These are phyloP conservation scores for Andrographis paniculata DNA, from an alignment of 305 asterid species.

Conservation along the genomic window DNA sequence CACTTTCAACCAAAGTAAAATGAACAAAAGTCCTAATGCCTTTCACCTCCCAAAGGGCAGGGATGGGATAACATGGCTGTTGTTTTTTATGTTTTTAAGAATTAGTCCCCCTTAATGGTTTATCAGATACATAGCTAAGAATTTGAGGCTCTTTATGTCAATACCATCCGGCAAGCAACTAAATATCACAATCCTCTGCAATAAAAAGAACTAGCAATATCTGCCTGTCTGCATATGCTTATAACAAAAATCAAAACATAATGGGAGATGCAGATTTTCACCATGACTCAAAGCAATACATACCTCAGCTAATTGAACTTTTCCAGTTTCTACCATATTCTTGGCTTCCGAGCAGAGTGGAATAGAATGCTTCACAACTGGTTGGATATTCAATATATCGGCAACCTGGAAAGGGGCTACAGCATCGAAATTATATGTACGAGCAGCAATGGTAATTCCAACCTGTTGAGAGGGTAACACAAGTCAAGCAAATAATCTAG, in stretches of 20 bases:
- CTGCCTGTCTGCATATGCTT: background rate
- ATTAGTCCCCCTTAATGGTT: no score
- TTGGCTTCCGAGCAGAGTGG: constrained; percentile 92
- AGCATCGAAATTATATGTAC: constrained; percentile 64
- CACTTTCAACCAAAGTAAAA: background rate
- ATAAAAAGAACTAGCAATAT: background rate
- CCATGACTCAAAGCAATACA: constrained; percentile 14
- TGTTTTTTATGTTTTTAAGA: no score
- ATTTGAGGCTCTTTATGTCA: background rate
- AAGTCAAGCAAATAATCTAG: no score
- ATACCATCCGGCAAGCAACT: background rate
- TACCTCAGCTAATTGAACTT: constrained; percentile 94
- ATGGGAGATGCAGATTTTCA: constrained; percentile 2
- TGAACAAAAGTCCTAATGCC: no score
- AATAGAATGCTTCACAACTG: constrained; percentile 93
- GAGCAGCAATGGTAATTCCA: constrained; percentile 76
- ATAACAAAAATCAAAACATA: background rate
- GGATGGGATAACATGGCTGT: no score
- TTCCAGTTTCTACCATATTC: constrained; percentile 91
- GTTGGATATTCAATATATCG: constrained; percentile 80
- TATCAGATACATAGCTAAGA: background rate
- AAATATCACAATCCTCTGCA: background rate
- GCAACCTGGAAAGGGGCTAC: constrained; percentile 70
- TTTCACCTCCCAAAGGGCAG: no score
- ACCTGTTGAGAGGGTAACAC: constrained; percentile 42